Evolutionary conservation across 352 stramenopile genomes (phyloP).

Genomic region (Globisporangium paroecandrum): DNA sequence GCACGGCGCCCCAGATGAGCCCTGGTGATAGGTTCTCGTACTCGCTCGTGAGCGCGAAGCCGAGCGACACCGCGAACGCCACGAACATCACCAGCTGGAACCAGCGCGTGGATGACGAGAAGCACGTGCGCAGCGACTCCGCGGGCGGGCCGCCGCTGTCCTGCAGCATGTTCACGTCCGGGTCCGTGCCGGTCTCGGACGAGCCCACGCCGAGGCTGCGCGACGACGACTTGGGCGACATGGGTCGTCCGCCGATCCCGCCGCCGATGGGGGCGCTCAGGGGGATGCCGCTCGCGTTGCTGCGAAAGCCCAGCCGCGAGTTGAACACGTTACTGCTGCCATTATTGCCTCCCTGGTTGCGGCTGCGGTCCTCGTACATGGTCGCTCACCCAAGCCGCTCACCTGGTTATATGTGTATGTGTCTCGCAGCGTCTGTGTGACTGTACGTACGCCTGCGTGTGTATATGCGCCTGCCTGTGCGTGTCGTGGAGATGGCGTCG

Average conservation of each 20-base stretch:
- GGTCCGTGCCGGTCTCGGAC: constrained; percentile 34
- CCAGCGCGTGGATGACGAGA: constrained; percentile 75
- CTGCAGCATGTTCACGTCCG: constrained; percentile 47
- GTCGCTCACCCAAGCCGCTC: neutral
- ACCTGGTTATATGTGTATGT: neutral
- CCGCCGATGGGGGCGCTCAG: neutral
- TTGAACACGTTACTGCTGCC: constrained; percentile 9
- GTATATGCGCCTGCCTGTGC: neutral
- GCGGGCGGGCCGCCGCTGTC: constrained; percentile 18
- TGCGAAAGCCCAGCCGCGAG: constrained; percentile 13
- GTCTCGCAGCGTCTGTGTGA: neutral
- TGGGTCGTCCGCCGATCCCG: constrained; percentile 1
- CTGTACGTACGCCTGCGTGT: neutral
- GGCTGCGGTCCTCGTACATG: constrained; percentile 14
- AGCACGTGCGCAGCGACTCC: constrained; percentile 47
- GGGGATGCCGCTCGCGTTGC: neutral
- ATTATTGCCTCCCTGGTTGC: neutral
- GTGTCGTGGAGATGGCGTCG: neutral
- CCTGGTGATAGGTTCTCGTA: constrained; percentile 81
- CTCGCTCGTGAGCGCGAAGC: constrained; percentile 48
- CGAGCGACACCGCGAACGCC: constrained; percentile 59
- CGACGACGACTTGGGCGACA: constrained; percentile 35
- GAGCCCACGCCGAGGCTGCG: constrained; percentile 30
- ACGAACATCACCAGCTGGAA: constrained; percentile 86
- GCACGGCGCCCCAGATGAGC: constrained; percentile 80